These are phyloP conservation scores for Coix lacrymajobi DNA, from an alignment of 176 grass and related monocot species.

Conservation along the genomic window DNA sequence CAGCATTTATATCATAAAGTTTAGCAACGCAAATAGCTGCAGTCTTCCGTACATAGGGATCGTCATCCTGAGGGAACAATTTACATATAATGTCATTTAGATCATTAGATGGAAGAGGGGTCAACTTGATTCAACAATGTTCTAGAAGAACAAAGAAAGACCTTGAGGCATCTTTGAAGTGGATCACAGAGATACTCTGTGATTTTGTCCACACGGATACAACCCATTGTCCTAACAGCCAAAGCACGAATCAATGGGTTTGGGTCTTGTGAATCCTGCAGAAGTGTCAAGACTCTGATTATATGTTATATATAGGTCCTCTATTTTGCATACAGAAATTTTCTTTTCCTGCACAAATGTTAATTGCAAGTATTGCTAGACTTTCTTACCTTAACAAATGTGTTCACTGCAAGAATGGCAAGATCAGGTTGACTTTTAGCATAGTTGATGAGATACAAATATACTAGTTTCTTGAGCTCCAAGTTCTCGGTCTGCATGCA, in stretches of 20 bases:
- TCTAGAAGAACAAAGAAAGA: conserved; percentile 23
- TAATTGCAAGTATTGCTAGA: neutral
- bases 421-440: conserved; percentile 99
- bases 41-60: conserved; percentile 98
- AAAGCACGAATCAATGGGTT: conserved; percentile 98
- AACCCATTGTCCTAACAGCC: conserved; percentile 99
- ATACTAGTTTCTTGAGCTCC: conserved; percentile 97
- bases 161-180: conserved; percentile 99
- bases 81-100: conserved; percentile 2
- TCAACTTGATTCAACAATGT: neutral
- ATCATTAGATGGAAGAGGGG: neutral
- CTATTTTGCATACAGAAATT: neutral
- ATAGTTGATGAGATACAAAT: conserved; percentile 99
- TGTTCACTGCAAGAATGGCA: conserved; percentile 98
- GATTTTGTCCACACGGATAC: conserved; percentile 98
- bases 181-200: conserved; percentile 99
- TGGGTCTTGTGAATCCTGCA: conserved; percentile 96
- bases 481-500: conserved; percentile 99
- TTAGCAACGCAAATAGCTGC: conserved; percentile 99
- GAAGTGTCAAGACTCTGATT: conserved; percentile 13
- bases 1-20: conserved; percentile 98
- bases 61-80: conserved; percentile 72
- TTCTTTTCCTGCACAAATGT: neutral
- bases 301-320: neutral
- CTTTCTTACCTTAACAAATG: conserved; percentile 92